A percentile compares a stretch with the other conserved stretches of the same genome.
Conservation (phyloP, 306 rosid genomes). For the Prunus kanzakura region DNA sequence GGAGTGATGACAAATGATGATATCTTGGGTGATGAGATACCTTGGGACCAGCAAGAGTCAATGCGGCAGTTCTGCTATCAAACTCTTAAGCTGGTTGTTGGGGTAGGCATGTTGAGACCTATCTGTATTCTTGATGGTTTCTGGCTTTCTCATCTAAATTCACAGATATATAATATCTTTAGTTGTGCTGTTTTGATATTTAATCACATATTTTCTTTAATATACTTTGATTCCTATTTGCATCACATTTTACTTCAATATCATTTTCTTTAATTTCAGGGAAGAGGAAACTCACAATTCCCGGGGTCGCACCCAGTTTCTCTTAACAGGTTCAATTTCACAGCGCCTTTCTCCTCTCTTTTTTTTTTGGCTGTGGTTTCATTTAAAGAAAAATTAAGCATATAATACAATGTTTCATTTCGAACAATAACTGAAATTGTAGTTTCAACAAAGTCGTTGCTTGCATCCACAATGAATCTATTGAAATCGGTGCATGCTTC, state of each 20-base stretch:
- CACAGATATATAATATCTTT: background rate
- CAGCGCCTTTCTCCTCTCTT: background rate
- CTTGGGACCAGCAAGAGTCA: slow-evolving; percentile 84
- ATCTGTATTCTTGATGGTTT: slow-evolving; percentile 6
- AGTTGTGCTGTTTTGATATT: background rate
- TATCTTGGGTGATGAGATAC: slow-evolving; percentile 96
- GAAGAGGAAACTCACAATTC: slow-evolving; percentile 72
- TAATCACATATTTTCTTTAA: background rate
- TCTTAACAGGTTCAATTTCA: slow-evolving; percentile 65
- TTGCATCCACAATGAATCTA: background rate
- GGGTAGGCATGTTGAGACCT: slow-evolving; percentile 50
- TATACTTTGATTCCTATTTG: background rate
- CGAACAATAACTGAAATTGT: background rate
- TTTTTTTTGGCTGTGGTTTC: slow-evolving; percentile 10
- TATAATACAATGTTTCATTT: background rate
- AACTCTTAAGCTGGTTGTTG: slow-evolving; percentile 68
- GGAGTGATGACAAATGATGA: slow-evolving; percentile 85
- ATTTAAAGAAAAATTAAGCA: background rate
- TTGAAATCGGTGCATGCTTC: background rate
- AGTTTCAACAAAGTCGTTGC: background rate
- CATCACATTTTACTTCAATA: background rate
- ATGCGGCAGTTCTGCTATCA: slow-evolving; percentile 91
- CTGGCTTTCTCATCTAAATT: background rate
- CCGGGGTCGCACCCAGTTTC: slow-evolving; percentile 99
- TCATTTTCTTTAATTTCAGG: slow-evolving; percentile 48